Percentiles rank a stretch among this genome's conserved stretches.
phyloP scores from a whole-genome alignment of 192 early-diverging fungal genomes.

The Podila clonocystis region DNA sequence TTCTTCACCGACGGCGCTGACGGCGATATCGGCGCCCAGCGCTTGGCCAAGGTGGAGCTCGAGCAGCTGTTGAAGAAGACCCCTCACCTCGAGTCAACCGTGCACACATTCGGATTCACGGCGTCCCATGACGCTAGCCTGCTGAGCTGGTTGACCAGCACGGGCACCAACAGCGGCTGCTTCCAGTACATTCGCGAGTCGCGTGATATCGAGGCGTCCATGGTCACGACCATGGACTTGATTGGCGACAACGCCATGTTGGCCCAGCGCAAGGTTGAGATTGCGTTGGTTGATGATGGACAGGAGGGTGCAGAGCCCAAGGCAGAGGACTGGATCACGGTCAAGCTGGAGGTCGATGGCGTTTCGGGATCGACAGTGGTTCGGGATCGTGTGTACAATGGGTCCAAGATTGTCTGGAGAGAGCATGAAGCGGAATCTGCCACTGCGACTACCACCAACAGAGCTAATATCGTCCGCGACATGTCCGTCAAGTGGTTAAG shows the following conservation, averaged over 20 bases:
- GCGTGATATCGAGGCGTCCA: slow-evolving; percentile 29
- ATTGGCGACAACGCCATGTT: slow-evolving; percentile 28
- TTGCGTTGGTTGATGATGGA: not conserved
- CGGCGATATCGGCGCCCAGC: not conserved
- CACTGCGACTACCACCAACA: not conserved
- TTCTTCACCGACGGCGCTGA: slow-evolving; percentile 55
- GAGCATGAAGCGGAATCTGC: slow-evolving; percentile 3
- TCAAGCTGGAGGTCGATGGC: slow-evolving; percentile 37
- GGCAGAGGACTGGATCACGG: slow-evolving; percentile 16
- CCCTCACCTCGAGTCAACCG: slow-evolving; percentile 19
- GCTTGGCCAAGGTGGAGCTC: not conserved
- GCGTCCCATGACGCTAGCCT: slow-evolving; percentile 46
- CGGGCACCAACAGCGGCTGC: slow-evolving; percentile 49
- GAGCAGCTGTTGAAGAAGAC: slow-evolving; percentile 12
- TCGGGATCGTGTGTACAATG: slow-evolving; percentile 11
- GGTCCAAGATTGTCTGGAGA: slow-evolving; percentile 23
- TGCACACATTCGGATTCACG: slow-evolving; percentile 55
- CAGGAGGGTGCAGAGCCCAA: not conserved
- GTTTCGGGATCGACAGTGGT: slow-evolving; percentile 25
- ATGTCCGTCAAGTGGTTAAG: slow-evolving; percentile 19
- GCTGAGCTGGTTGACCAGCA: slow-evolving; percentile 52
- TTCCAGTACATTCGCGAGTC: slow-evolving; percentile 53
- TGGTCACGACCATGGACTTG: slow-evolving; percentile 42
- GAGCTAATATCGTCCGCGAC: not conserved
- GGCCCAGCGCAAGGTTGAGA: slow-evolving; percentile 29